These are phyloP conservation scores for Lepidium didymum DNA, from an alignment of 345 rosid genomes.

Conservation along the genomic window DNA sequence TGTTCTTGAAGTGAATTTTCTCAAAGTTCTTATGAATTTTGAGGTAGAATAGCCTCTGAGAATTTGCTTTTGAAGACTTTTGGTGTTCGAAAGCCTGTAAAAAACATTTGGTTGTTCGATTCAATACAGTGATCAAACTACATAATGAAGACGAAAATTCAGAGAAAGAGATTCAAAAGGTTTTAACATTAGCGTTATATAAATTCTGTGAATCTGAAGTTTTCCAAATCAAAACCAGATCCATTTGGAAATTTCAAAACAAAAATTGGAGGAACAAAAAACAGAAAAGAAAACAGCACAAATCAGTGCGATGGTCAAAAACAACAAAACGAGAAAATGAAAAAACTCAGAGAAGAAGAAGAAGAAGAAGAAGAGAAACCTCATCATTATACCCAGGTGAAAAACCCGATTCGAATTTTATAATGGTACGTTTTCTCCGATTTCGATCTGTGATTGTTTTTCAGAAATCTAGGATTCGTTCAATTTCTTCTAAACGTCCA, in stretches of 20 bases:
- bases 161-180: background rate
- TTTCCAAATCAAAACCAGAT: conserved; percentile 22
- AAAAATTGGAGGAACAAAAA: background rate
- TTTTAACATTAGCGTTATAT: conserved; percentile 4
- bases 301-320: background rate
- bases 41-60: background rate
- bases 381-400: conserved; percentile 32
- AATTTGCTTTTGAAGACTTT: background rate
- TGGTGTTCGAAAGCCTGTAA: background rate
- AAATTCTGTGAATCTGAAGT: background rate
- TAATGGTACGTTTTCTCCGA: background rate
- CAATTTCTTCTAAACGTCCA: background rate
- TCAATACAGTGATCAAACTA: conserved; percentile 2
- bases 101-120: background rate
- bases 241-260: background rate
- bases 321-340: background rate
- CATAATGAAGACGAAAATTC: background rate
- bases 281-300: background rate
- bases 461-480: conserved; percentile 9
- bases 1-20: background rate
- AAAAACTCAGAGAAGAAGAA: background rate
- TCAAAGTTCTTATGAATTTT: background rate
- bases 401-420: conserved; percentile 9
- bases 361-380: conserved; percentile 21
- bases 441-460: conserved; percentile 18